These are phyloP conservation scores for Coprinellus micaceus DNA, from an alignment of 768 basidiomycete genomes.

Conservation along the genomic window DNA sequence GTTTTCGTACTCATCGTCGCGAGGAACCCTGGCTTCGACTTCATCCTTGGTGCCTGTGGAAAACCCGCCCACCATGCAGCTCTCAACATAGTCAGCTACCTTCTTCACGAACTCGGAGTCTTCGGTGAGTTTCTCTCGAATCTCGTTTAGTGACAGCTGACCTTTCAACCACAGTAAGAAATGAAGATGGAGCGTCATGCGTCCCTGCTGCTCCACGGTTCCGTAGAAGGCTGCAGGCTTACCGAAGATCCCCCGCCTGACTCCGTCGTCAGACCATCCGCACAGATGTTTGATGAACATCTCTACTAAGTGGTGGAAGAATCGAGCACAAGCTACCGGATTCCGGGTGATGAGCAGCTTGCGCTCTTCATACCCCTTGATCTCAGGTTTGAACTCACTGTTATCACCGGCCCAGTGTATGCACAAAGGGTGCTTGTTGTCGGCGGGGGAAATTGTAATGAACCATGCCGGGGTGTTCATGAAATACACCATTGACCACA, in stretches of 20 bases:
- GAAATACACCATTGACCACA: conserved; percentile 6
- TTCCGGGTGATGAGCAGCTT: conserved; percentile 16
- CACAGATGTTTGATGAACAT: background rate
- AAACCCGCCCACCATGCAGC: background rate
- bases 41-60: background rate
- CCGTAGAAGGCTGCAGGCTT: conserved; percentile 26
- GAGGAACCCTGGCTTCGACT: background rate
- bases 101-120: background rate
- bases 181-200: conserved; percentile 32
- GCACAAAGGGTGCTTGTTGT: conserved; percentile 28
- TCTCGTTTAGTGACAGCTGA: conserved; percentile 10
- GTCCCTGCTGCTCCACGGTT: conserved; percentile 30
- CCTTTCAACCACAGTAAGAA: conserved; percentile 32
- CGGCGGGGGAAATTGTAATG: conserved; percentile 20
- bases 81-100: background rate
- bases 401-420: conserved; percentile 25
- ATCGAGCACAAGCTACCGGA: conserved; percentile 16
- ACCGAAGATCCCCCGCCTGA: conserved; percentile 15
- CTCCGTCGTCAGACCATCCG: background rate
- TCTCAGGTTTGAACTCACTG: conserved; percentile 11
- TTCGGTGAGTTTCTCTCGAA: background rate
- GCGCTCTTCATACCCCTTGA: conserved; percentile 8
- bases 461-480: background rate
- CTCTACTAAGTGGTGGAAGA: background rate
- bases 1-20: too few relatives aligned